Percentiles rank a stretch among this genome's conserved stretches.
These are phyloP conservation scores for Penicillium frequentans DNA, from an alignment of 2,329 filamentous ascomycete species.

Conservation along the genomic window DNA sequence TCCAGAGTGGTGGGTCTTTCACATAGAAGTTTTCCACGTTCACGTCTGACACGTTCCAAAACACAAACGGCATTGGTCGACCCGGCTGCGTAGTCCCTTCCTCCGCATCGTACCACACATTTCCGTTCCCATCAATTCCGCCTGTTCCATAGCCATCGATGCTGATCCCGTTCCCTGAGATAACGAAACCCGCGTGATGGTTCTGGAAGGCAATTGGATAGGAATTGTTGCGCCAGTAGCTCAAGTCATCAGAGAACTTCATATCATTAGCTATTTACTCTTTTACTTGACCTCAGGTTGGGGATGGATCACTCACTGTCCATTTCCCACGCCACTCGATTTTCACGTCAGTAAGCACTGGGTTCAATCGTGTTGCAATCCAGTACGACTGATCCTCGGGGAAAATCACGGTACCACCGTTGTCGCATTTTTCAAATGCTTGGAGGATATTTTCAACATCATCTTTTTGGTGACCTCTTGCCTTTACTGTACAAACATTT, in stretches of 20 bases:
- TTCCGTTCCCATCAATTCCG: conserved; percentile 57
- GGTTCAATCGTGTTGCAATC: conserved; percentile 53
- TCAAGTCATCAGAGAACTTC: conserved; percentile 52
- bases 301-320: conserved; percentile 38
- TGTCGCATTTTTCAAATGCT: conserved; percentile 42
- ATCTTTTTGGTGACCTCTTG: conserved; percentile 38
- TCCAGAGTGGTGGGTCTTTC: conserved; percentile 54
- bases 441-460: conserved; percentile 44
- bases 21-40: conserved; percentile 55
- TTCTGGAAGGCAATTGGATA: conserved; percentile 58
- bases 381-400: conserved; percentile 52
- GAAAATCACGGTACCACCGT: conserved; percentile 51
- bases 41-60: conserved; percentile 59
- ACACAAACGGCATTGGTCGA: conserved; percentile 59
- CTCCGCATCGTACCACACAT: conserved; percentile 56
- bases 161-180: conserved; percentile 51
- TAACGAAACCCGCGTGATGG: conserved; percentile 54
- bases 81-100: conserved; percentile 48
- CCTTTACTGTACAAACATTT: conserved; percentile 41
- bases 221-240: conserved; percentile 56
- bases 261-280: background rate
- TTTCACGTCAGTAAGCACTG: conserved; percentile 49
- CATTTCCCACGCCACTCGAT: conserved; percentile 57
- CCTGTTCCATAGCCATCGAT: conserved; percentile 55
- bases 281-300: background rate